phyloP scores from a whole-genome alignment of 257 asterid genomes.

The Ehretia macrophylla region DNA sequence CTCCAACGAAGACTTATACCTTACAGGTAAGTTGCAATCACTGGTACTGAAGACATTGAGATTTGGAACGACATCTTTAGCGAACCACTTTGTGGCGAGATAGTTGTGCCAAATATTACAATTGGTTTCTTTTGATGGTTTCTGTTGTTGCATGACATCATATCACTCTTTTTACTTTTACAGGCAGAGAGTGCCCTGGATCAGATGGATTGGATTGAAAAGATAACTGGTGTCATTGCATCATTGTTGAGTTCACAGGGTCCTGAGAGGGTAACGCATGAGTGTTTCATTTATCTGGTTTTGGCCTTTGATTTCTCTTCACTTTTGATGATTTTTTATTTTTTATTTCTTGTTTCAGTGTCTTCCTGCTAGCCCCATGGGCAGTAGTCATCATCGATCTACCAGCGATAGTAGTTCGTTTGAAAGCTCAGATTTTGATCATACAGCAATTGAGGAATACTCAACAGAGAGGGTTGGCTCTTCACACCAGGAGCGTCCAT shows the following conservation, averaged over 20 bases:
- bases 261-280: slow-evolving; percentile 73
- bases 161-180: slow-evolving; percentile 34
- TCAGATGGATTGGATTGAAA: slow-evolving; percentile 99
- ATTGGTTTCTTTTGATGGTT: slow-evolving; percentile 13
- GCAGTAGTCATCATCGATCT: slow-evolving; percentile 86
- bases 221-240: slow-evolving; percentile 97
- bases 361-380: slow-evolving; percentile 77
- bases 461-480: slow-evolving; percentile 72
- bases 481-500: slow-evolving; percentile 58
- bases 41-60: not conserved
- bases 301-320: not conserved
- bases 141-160: slow-evolving; percentile 19
- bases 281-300: slow-evolving; percentile 3
- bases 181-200: slow-evolving; percentile 99
- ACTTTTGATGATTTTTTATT: not conserved
- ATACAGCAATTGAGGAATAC: slow-evolving; percentile 76
- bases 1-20: slow-evolving; percentile 84
- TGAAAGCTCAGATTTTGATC: slow-evolving; percentile 94
- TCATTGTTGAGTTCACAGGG: slow-evolving; percentile 94
- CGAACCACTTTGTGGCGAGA: not conserved
- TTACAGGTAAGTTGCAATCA: slow-evolving; percentile 51
- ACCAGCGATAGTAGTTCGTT: slow-evolving; percentile 98
- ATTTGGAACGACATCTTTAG: not conserved
- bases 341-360: slow-evolving; percentile 41
- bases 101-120: not conserved